These are phyloP conservation scores for Suillus cothurnatus DNA, from an alignment of 768 basidiomycete genomes.

Conservation along the genomic window DNA sequence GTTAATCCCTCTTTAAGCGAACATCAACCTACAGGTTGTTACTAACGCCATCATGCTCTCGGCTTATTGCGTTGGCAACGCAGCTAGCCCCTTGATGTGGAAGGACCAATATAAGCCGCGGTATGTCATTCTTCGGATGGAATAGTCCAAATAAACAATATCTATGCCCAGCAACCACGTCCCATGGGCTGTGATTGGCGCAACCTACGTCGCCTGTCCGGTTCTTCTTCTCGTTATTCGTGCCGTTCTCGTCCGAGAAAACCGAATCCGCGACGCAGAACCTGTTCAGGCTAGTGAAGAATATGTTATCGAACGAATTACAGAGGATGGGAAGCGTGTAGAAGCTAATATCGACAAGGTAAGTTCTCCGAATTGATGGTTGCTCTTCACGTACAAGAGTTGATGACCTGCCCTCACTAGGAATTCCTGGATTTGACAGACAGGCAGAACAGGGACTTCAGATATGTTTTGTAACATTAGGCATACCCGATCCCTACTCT, in stretches of 20 bases:
- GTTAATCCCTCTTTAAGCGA: too few species aligned
- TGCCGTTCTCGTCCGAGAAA: conserved; percentile 52
- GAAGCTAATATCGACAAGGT: conserved; percentile 67
- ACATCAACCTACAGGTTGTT: conserved; percentile 9
- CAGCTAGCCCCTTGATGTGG: conserved; percentile 75
- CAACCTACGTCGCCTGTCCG: conserved; percentile 58
- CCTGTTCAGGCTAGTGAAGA: conserved; percentile 53
- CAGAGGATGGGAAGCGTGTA: conserved; percentile 49
- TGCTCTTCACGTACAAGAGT: background rate
- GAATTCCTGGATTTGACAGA: conserved; percentile 77
- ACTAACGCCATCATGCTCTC: conserved; percentile 65
- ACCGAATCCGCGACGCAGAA: conserved; percentile 54
- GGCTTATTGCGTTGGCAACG: conserved; percentile 61
- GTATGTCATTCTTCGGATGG: conserved; percentile 29
- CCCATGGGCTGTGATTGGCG: conserved; percentile 71
- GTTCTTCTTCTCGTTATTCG: conserved; percentile 48
- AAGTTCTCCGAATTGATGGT: background rate
- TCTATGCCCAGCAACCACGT: conserved; percentile 51
- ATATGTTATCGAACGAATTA: conserved; percentile 52
- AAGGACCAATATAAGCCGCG: conserved; percentile 60
- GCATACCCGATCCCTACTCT: background rate
- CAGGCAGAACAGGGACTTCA: conserved; percentile 67
- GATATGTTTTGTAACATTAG: conserved; percentile 60
- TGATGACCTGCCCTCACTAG: conserved; percentile 32
- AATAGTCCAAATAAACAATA: background rate